Base-by-base conservation (phyloP, 129 eudicot genomes). In the Tagetes erecta region DNA sequence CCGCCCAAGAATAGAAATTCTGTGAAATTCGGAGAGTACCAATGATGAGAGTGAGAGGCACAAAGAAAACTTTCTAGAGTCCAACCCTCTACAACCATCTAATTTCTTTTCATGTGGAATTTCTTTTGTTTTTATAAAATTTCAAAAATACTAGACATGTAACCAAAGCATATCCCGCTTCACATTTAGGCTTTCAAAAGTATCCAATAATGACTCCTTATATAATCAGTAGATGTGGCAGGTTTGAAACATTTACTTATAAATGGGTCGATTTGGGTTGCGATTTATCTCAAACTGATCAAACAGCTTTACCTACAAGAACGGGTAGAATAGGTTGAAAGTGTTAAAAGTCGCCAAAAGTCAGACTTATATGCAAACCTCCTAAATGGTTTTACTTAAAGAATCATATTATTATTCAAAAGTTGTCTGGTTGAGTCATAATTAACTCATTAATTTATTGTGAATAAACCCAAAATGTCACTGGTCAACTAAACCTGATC, bases 1-100 rank as follows among this genome's bases (percentile, higher is more conserved):
- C 84, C 63, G 92, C 97, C 99, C 99, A 91, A 77, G 81, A 83
- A 82, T 95, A 91, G 74, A 95, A 84, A 58, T 77, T 85, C 99
- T 95, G 90, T 50, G 39, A 73, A 30, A 78, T 70, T 44, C 49
- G 57, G 13, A 73, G 58, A 71, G 47, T 72, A 78, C 50, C 35
- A 67, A n/a, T 36, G 27, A 57, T 10, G 45, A 44, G 40, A 44
- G 39, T 44, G 42, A 78, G 76, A 82, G 74, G 50, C 44, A 44
- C 9, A 73, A 52, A 73, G 38, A 64, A 70, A 42, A 27, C 20
- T 38, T 72, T 67, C 58, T 62, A 57, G 6, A 3, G 4, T 49
- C 64, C 60, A 46, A 60, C 46, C 36, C 13, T 68, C 35, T 45
- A 59, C 51, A 58, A 11, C 63, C 37, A 9, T 51, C 44, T 13